Evolutionary conservation across 768 basidiomycete genomes (phyloP).

Genomic region (Melanogaster broomeanus): DNA sequence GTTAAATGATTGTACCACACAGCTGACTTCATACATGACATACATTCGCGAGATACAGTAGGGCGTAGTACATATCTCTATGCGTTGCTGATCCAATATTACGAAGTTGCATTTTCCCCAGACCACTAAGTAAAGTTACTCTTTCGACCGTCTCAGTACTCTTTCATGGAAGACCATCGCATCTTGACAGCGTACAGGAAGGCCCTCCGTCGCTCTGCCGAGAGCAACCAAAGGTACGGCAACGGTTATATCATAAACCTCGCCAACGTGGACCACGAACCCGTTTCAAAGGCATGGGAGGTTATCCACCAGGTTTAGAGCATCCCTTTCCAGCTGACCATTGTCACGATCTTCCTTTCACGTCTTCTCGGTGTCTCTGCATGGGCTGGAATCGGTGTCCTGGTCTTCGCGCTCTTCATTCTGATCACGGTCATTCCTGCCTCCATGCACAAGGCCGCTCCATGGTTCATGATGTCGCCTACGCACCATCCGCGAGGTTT

Average conservation of each 20-base stretch:
- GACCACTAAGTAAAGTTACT: slow-evolving; percentile 28
- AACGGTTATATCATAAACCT: slow-evolving; percentile 32
- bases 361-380: slow-evolving; percentile 30
- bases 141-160: slow-evolving; percentile 30
- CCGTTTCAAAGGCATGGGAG: slow-evolving; percentile 31
- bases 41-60: too few relatives aligned
- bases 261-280: slow-evolving; percentile 31
- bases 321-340: slow-evolving; percentile 25
- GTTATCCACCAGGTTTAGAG: slow-evolving; percentile 28
- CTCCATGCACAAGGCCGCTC: slow-evolving; percentile 33
- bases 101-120: too few relatives aligned
- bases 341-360: slow-evolving; percentile 21
- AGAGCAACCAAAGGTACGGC: slow-evolving; percentile 26
- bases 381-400: slow-evolving; percentile 31
- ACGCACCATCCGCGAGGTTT: slow-evolving; percentile 27
- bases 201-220: slow-evolving; percentile 26
- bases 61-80: too few relatives aligned
- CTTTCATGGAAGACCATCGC: slow-evolving; percentile 32
- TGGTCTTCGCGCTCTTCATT: slow-evolving; percentile 22
- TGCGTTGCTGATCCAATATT: too few relatives aligned
- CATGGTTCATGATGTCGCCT: slow-evolving; percentile 29
- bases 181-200: slow-evolving; percentile 33
- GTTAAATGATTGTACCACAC: too few relatives aligned
- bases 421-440: slow-evolving; percentile 30
- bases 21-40: too few relatives aligned